phyloP scores from a whole-genome alignment of 345 rosid genomes.

The Combretum micranthum region DNA sequence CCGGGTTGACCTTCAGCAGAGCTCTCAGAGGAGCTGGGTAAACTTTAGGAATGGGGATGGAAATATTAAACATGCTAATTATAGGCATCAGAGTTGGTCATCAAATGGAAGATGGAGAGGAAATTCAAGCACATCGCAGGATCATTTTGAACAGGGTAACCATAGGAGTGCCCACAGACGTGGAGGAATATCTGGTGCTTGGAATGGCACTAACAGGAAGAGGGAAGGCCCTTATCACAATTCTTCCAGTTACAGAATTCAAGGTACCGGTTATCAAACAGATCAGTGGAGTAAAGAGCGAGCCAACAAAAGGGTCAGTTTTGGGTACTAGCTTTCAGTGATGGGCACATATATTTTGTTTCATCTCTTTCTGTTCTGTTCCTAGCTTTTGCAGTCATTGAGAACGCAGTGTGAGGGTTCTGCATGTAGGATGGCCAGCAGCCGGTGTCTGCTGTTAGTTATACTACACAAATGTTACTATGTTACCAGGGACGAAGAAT shows the following conservation, averaged over 20 bases:
- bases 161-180: constrained; percentile 13
- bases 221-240: constrained; percentile 36
- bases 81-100: constrained; percentile 8
- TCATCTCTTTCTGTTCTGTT: too few relatives aligned
- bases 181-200: constrained; percentile 18
- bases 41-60: constrained; percentile 9
- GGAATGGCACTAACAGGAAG: constrained; percentile 31
- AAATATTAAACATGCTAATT: constrained; percentile 9
- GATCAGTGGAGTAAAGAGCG: constrained; percentile 21
- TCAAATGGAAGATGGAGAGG: constrained; percentile 23
- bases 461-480: too few relatives aligned
- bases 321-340: constrained; percentile 4
- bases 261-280: constrained; percentile 27
- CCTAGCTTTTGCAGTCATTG: too few relatives aligned
- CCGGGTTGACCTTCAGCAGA: constrained; percentile 15
- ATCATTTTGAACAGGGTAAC: constrained; percentile 18
- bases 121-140: constrained; percentile 18
- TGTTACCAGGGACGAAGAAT: too few relatives aligned
- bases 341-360: too few relatives aligned
- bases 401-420: too few relatives aligned
- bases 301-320: constrained; percentile 38
- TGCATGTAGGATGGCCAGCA: too few relatives aligned
- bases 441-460: too few relatives aligned
- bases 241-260: constrained; percentile 25
- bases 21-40: constrained; percentile 22